A percentile compares a stretch with the other conserved stretches of the same genome.
Conservation (phyloP, 148 eudicot genomes). For the Cornus florida region DNA sequence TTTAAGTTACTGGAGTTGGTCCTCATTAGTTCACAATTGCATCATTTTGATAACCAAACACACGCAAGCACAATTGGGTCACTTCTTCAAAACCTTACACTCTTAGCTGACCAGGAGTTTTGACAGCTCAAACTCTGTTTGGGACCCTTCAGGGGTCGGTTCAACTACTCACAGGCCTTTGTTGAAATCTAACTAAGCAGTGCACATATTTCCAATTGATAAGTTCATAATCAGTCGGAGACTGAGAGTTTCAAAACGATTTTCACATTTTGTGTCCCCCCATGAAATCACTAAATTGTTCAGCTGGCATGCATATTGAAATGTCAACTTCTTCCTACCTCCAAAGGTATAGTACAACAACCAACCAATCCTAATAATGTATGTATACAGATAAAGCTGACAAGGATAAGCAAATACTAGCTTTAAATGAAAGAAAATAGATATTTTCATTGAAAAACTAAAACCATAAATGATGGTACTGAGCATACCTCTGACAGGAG, state of each 20-base stretch:
- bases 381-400: background rate
- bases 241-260: too few species aligned
- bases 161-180: too few species aligned
- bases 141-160: too few species aligned
- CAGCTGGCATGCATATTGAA: background rate
- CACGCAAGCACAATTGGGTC: too few species aligned
- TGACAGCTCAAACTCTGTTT: too few species aligned
- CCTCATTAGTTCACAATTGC: too few species aligned
- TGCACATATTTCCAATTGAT: too few species aligned
- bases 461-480: background rate
- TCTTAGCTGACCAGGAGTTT: too few species aligned
- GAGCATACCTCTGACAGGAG: constrained; percentile 94
- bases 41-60: too few species aligned
- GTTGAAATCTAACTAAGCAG: too few species aligned
- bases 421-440: background rate
- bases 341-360: background rate
- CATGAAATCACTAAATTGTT: background rate
- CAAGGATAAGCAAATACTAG: background rate
- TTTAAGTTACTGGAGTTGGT: too few species aligned
- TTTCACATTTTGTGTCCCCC: background rate
- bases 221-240: background rate
- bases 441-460: background rate
- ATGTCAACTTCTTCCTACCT: background rate
- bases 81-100: too few species aligned
- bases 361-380: background rate